Base-by-base conservation (phyloP, 2,329 filamentous ascomycete species). In the Paracamarosporium sp. region DNA sequence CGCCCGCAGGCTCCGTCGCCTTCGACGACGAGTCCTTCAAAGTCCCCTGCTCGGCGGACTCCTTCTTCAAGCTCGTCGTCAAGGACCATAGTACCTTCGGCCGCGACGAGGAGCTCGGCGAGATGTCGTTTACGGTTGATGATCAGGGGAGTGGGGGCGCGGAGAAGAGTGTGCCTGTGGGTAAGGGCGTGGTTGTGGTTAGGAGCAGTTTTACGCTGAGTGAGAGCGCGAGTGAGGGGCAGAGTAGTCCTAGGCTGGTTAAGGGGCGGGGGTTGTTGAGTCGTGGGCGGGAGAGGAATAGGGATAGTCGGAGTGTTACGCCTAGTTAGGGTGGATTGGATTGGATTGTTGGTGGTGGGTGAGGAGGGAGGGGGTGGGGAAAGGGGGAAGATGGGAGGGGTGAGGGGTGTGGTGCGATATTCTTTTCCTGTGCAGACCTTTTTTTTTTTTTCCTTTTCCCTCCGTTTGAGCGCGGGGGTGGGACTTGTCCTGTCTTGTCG, bases 41-140 rank as follows among this genome's bases (percentile, higher is more conserved):
- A 70, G 83, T 90, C 22, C 81, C 84, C 11, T 96, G 93, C 78
- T 85, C 89, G 0, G 88, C 94, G 2, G 94, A 97, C 67, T 84
- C 90, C 22, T 88, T 91, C 71, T 98, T 97, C 85, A 90, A 92
- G 74, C 74, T 99, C 60, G 86, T 91, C 62, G 93, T 93, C 60
- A 93, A 93, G 73, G 90, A 93, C 67, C 92, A 97, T 71, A 87
- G 90, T 69, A 91, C 88, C 0, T 94, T 98, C 71, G 90, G 91
- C 50, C 90, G 88, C 56, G 92, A 96, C 72, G 89, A 93, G 55
- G 86, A 89, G 57, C 84, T 99, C 0, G 95, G 95, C 52, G 93
- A 98, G 71, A 86, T 86, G 5, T 75, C 90, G n/a, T 96, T 97
- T 79, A 93, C 96, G 73, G 86, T 99, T n/a, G 92, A 94, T 63